Evolutionary conservation across 192 early-diverging fungal genomes (phyloP).

Genomic region (Podochytrium sp.): DNA sequence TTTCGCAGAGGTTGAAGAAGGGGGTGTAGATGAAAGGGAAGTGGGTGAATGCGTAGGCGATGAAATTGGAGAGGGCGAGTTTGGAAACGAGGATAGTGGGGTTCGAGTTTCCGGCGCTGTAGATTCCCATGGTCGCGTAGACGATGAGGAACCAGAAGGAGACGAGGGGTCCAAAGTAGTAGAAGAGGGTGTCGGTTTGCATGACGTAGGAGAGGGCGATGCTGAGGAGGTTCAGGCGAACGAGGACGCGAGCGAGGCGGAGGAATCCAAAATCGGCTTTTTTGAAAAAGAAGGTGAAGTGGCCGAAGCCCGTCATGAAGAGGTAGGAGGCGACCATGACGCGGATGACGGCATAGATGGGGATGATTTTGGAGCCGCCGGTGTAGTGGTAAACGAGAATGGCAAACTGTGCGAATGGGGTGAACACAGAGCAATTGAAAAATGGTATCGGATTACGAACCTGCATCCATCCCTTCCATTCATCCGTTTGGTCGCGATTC

Average conservation of each 20-base stretch:
- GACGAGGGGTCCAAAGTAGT: conserved; percentile 80
- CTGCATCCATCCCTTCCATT: conserved; percentile 93
- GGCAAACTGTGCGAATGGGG: background rate
- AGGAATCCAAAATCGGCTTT: conserved; percentile 69
- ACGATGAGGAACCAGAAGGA: conserved; percentile 72
- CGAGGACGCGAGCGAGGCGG: conserved; percentile 65
- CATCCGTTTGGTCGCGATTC: conserved; percentile 79
- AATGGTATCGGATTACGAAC: conserved; percentile 50
- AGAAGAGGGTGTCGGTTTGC: conserved; percentile 72
- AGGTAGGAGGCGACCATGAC: conserved; percentile 77
- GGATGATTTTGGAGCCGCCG: conserved; percentile 63
- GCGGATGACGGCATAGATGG: conserved; percentile 75
- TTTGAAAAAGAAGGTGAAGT: conserved; percentile 72
- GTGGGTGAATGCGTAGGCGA: conserved; percentile 44
- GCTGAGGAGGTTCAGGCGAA: conserved; percentile 72
- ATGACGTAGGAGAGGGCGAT: conserved; percentile 67
- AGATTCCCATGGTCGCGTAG: conserved; percentile 65
- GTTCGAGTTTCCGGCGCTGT: conserved; percentile 51
- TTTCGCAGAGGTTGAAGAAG: conserved; percentile 47
- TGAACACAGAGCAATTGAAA: background rate
- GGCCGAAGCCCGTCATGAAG: conserved; percentile 84
- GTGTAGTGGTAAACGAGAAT: conserved; percentile 68
- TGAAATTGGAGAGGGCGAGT: conserved; percentile 44
- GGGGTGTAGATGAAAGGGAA: conserved; percentile 45
- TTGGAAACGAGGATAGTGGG: conserved; percentile 54